A percentile compares a stretch with the other conserved stretches of the same genome.
Conservation (phyloP, 495 filamentous ascomycete genomes). For the Penicillium angulare region DNA sequence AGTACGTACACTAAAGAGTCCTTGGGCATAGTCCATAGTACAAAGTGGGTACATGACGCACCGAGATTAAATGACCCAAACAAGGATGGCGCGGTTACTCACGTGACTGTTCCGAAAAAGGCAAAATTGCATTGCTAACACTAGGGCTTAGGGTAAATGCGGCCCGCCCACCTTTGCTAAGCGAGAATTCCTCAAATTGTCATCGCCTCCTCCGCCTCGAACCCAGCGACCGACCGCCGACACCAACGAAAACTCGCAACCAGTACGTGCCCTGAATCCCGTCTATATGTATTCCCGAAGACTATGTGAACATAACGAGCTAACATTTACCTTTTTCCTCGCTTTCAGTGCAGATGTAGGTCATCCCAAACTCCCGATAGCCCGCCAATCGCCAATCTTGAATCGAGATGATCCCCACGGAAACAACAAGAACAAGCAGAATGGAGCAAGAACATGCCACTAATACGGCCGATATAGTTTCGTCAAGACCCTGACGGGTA, state of each 20-base stretch:
- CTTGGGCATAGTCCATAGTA: too few species aligned
- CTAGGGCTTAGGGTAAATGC: constrained; percentile 43
- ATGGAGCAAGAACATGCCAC: constrained; percentile 26
- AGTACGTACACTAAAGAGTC: too few species aligned
- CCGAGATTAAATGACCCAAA: neutral
- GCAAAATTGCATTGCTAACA: neutral
- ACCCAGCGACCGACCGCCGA: constrained; percentile 48
- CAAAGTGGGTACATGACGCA: too few species aligned
- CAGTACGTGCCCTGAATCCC: constrained; percentile 49
- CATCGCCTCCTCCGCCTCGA: constrained; percentile 43
- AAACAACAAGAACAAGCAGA: constrained; percentile 8
- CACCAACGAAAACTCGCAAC: constrained; percentile 55
- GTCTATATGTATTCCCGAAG: constrained; percentile 14
- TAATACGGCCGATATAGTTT: constrained; percentile 62
- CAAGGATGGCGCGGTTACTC: neutral
- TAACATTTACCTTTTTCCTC: constrained; percentile 42
- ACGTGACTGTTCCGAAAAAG: constrained; percentile 10
- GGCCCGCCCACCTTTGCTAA: constrained; percentile 41
- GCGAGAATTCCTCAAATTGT: constrained; percentile 50
- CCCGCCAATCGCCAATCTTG: constrained; percentile 11
- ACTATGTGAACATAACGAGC: constrained; percentile 20
- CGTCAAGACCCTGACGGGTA: constrained; percentile 97
- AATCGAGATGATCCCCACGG: constrained; percentile 8
- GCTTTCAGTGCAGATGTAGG: constrained; percentile 78
- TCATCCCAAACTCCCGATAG: constrained; percentile 25